Conservation (phyloP, 495 filamentous ascomycete species). For the Podospora appendiculata region DNA sequence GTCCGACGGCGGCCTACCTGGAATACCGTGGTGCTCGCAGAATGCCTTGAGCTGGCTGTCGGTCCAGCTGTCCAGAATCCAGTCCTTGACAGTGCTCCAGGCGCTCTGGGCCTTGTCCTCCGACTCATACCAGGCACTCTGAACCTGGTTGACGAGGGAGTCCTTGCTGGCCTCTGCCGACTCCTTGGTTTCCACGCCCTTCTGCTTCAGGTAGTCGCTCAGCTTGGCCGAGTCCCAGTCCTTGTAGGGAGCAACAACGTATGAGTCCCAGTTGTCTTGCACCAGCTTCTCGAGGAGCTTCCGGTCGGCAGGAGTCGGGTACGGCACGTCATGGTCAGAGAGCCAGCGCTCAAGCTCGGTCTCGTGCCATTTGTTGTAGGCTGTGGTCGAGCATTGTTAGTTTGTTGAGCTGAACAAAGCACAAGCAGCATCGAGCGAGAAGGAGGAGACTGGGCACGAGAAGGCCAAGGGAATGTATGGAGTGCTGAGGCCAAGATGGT, state of each 20-base stretch:
- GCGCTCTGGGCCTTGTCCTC: slow-evolving; percentile 65
- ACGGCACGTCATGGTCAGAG: slow-evolving; percentile 84
- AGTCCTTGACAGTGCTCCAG: slow-evolving; percentile 67
- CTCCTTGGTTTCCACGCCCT: slow-evolving; percentile 60
- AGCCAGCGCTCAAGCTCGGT: slow-evolving; percentile 97
- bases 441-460: too few relatives aligned
- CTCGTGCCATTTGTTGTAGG: slow-evolving; percentile 98
- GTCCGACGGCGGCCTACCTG: slow-evolving; percentile 30
- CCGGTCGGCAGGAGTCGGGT: slow-evolving; percentile 76
- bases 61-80: slow-evolving; percentile 88
- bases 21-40: slow-evolving; percentile 80
- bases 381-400: slow-evolving; percentile 33
- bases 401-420: neutral
- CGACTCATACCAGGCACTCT: slow-evolving; percentile 64
- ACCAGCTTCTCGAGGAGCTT: slow-evolving; percentile 78
- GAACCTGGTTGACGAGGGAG: slow-evolving; percentile 57
- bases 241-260: slow-evolving; percentile 59
- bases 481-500: neutral
- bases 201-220: slow-evolving; percentile 53
- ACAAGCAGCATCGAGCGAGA: too few relatives aligned
- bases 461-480: neutral
- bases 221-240: slow-evolving; percentile 64
- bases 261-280: slow-evolving; percentile 77
- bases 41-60: slow-evolving; percentile 76
- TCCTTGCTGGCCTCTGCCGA: slow-evolving; percentile 57